A percentile compares a stretch with the other conserved stretches of the same genome.
Conservation (phyloP, 139 green algal species). For the Tetraselmis chui region DNA sequence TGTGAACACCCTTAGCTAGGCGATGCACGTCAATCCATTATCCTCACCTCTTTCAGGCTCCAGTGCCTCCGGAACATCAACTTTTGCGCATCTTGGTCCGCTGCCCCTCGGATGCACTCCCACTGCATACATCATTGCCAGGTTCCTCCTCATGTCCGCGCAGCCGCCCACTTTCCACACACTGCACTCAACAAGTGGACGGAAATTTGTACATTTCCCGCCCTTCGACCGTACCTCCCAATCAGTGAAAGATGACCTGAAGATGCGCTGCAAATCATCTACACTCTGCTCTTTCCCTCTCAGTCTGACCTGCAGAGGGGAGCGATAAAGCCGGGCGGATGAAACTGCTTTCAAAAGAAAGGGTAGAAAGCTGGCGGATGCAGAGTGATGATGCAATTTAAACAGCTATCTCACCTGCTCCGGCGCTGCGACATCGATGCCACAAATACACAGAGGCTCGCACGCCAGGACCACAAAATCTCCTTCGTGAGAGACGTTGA, state of each 20-base stretch:
- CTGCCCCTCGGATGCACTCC: conserved; percentile 18
- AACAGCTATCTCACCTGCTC: conserved; percentile 28
- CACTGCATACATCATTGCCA: conserved; percentile 31
- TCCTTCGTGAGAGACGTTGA: conserved; percentile 80
- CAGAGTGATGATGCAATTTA: conserved; percentile 3
- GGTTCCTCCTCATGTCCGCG: neutral
- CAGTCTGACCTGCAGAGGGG: neutral
- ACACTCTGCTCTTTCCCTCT: neutral
- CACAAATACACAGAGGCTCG: conserved; percentile 59
- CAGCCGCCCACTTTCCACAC: conserved; percentile 26
- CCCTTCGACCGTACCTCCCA: neutral
- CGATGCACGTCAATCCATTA: too few species aligned
- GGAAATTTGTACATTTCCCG: too few species aligned
- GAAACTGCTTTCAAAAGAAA: conserved; percentile 1
- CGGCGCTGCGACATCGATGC: conserved; percentile 72
- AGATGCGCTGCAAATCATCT: neutral
- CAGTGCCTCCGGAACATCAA: conserved; percentile 55
- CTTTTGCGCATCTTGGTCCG: conserved; percentile 31
- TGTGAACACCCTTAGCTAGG: too few species aligned
- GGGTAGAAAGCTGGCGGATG: neutral
- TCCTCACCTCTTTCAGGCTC: conserved; percentile 73
- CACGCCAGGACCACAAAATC: conserved; percentile 68
- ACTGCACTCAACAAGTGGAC: conserved; percentile 32
- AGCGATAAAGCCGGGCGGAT: neutral
- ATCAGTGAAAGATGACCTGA: neutral